Evolutionary conservation across 768 basidiomycete species (phyloP).

Genomic region (Kwoniella dendrophila): DNA sequence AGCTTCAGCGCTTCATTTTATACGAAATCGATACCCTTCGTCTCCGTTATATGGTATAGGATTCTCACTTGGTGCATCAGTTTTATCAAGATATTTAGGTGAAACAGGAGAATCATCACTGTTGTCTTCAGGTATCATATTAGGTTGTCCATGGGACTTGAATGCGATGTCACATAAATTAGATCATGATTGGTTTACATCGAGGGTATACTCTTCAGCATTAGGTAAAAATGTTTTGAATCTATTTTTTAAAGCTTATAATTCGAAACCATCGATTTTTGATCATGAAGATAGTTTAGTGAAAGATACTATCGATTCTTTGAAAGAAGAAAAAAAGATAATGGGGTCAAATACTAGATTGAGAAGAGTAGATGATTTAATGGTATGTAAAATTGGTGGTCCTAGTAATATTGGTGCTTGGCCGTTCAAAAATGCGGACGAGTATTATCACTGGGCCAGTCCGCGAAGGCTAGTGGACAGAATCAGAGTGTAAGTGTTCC

Average conservation of each 20-base stretch:
- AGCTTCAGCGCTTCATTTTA: slow-evolving; percentile 75
- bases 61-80: slow-evolving; percentile 91
- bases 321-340: slow-evolving; percentile 28
- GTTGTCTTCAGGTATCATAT: slow-evolving; percentile 42
- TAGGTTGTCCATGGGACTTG: slow-evolving; percentile 54
- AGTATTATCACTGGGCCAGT: slow-evolving; percentile 55
- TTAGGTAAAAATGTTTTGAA: slow-evolving; percentile 49
- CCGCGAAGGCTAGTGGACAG: slow-evolving; percentile 38
- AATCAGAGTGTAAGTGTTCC: slow-evolving; percentile 45
- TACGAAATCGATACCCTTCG: slow-evolving; percentile 70
- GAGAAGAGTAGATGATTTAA: slow-evolving; percentile 46
- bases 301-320: slow-evolving; percentile 14
- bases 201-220: slow-evolving; percentile 47
- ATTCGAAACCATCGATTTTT: slow-evolving; percentile 32
- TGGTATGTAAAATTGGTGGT: slow-evolving; percentile 49
- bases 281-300: slow-evolving; percentile 19
- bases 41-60: slow-evolving; percentile 84
- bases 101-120: slow-evolving; percentile 65
- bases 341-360: slow-evolving; percentile 29
- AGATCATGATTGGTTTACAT: slow-evolving; percentile 44
- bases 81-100: slow-evolving; percentile 83
- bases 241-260: slow-evolving; percentile 42
- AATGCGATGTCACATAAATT: slow-evolving; percentile 52
- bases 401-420: slow-evolving; percentile 46
- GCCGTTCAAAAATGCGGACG: slow-evolving; percentile 52